phyloP scores from a whole-genome alignment of 768 basidiomycete species.

The Mycena rosella region DNA sequence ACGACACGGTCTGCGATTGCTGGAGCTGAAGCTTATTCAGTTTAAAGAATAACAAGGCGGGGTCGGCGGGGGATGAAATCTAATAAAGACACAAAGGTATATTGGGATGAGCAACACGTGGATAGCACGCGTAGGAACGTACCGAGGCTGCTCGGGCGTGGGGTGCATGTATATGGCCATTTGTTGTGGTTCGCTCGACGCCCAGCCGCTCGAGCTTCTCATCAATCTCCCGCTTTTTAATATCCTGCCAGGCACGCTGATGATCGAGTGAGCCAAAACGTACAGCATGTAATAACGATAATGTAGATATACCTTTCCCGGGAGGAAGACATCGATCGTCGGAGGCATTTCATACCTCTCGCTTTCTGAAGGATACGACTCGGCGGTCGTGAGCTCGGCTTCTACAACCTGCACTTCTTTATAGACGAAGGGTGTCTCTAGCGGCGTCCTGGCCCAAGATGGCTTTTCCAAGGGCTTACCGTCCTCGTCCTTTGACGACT shows the following conservation, averaged over 20 bases:
- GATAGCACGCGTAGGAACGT: conserved; percentile 49
- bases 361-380: conserved; percentile 74
- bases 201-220: conserved; percentile 86
- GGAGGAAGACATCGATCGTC: conserved; percentile 84
- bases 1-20: conserved; percentile 66
- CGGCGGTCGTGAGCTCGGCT: conserved; percentile 58
- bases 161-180: conserved; percentile 74
- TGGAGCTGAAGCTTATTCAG: conserved; percentile 89
- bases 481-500: conserved; percentile 62
- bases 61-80: conserved; percentile 94
- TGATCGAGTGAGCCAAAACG: conserved; percentile 23
- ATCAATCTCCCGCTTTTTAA: conserved; percentile 81
- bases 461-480: conserved; percentile 58
- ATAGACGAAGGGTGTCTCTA: conserved; percentile 49
- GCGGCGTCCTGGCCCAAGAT: conserved; percentile 73
- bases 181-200: conserved; percentile 71
- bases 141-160: conserved; percentile 90
- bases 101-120: conserved; percentile 43
- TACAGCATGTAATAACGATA: conserved; percentile 18
- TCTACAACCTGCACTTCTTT: conserved; percentile 41
- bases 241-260: conserved; percentile 80
- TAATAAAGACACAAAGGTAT: conserved; percentile 45
- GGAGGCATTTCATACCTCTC: conserved; percentile 70
- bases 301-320: conserved; percentile 68
- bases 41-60: conserved; percentile 84